Percentiles rank a stretch among this genome's conserved stretches.
phyloP scores from a whole-genome alignment of 306 rosid genomes.

The Quercus rubra region DNA sequence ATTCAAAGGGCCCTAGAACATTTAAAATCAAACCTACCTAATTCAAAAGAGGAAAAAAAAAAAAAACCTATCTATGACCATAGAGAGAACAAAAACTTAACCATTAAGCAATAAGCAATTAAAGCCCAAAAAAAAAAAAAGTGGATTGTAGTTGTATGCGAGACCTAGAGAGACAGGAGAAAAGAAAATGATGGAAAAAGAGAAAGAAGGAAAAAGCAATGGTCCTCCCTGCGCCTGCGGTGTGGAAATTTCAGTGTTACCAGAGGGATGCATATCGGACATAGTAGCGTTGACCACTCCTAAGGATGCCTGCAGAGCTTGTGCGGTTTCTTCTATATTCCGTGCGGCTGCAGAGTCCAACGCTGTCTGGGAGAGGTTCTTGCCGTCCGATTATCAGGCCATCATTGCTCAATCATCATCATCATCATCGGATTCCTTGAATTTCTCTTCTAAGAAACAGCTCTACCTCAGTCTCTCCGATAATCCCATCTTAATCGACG shows the following conservation, averaged over 20 bases:
- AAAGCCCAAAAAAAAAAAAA: too few species aligned
- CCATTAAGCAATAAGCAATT: too few species aligned
- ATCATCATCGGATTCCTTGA: neutral
- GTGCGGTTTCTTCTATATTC: slow-evolving; percentile 2
- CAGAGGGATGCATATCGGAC: slow-evolving; percentile 13
- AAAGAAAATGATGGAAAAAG: too few species aligned
- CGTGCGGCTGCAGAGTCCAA: slow-evolving; percentile 10
- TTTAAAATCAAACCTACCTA: too few species aligned
- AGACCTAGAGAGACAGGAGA: too few species aligned
- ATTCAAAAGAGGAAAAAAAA: too few species aligned
- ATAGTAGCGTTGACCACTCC: slow-evolving; percentile 7
- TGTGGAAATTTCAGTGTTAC: neutral
- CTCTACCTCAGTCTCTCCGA: slow-evolving; percentile 4
- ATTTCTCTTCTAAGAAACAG: slow-evolving; percentile 4
- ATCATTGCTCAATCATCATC: slow-evolving; percentile 1
- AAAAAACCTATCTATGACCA: too few species aligned
- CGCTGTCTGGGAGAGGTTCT: slow-evolving; percentile 1
- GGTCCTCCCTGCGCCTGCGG: too few species aligned
- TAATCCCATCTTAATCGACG: slow-evolving; percentile 10
- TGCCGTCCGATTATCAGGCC: slow-evolving; percentile 7
- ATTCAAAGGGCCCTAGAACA: too few species aligned
- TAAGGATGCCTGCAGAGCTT: neutral
- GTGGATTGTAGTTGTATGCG: too few species aligned
- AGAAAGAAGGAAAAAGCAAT: too few species aligned
- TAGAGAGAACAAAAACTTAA: too few species aligned